phyloP scores from a whole-genome alignment of 225 moss, liverwort and hornwort genomes.

The Polytrichum formosum region DNA sequence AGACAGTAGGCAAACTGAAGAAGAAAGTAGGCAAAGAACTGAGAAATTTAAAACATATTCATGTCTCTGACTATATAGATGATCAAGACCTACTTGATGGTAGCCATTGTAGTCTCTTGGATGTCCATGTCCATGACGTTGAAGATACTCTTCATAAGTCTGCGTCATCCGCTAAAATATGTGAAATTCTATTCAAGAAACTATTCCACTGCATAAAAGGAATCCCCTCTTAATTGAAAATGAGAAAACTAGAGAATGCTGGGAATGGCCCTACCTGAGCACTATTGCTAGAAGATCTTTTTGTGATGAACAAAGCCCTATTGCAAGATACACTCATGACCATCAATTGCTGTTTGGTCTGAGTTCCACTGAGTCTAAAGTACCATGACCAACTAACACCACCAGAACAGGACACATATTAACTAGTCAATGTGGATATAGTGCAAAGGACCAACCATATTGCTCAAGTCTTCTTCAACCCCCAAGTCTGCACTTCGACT shows the following conservation, averaged over 20 bases:
- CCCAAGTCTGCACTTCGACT: slow-evolving; percentile 63
- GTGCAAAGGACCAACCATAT: slow-evolving; percentile 59
- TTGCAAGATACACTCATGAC: not conserved
- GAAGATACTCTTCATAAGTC: slow-evolving; percentile 99
- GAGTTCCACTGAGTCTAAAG: not conserved
- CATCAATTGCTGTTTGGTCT: not conserved
- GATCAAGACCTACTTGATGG: slow-evolving; percentile 55
- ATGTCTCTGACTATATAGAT: not conserved
- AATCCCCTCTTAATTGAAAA: too few relatives aligned
- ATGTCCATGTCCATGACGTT: slow-evolving; percentile 78
- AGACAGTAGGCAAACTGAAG: not conserved
- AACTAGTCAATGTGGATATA: not conserved
- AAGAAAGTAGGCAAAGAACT: not conserved
- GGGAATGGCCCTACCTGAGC: too few relatives aligned
- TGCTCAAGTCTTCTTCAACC: slow-evolving; percentile 81
- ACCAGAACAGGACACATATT: not conserved
- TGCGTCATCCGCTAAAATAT: slow-evolving; percentile 27
- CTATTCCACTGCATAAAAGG: too few relatives aligned
- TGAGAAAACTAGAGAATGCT: not conserved
- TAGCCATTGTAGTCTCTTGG: slow-evolving; percentile 61
- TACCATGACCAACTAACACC: not conserved
- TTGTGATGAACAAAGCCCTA: not conserved
- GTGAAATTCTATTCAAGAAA: not conserved
- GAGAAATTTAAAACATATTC: slow-evolving; percentile 13
- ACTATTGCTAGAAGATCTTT: not conserved